phyloP scores from a whole-genome alignment of 108 stramenopile species.

The Hondaea fermentalgiana region DNA sequence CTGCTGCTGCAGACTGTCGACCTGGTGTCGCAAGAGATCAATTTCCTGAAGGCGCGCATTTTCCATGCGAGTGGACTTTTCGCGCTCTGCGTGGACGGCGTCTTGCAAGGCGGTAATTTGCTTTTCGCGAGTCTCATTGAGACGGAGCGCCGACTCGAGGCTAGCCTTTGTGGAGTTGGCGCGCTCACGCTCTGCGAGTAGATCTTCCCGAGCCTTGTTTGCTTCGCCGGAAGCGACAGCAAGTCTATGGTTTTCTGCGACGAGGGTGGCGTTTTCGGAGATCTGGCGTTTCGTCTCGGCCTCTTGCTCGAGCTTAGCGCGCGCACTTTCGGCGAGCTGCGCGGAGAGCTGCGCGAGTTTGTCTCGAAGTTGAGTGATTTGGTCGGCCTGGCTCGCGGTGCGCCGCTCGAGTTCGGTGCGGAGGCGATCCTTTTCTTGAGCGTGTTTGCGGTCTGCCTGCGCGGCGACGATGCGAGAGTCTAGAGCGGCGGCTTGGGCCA shows the following conservation, averaged over 20 bases:
- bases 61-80: neutral
- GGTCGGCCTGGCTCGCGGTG: neutral
- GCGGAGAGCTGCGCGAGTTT: neutral
- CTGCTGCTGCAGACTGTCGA: neutral
- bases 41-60: neutral
- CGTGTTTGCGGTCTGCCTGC: neutral
- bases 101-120: neutral
- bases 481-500: neutral
- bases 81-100: neutral
- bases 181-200: neutral
- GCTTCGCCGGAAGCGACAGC: neutral
- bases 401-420: neutral
- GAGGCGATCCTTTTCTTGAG: neutral
- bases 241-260: neutral
- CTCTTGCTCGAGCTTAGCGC: neutral
- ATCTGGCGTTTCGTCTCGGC: neutral
- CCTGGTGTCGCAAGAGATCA: neutral
- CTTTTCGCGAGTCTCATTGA: conserved; percentile 3
- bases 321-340: neutral
- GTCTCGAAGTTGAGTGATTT: neutral
- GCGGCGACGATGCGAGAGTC: neutral
- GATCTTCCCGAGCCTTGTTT: neutral
- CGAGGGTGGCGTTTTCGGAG: neutral
- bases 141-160: neutral
- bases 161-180: neutral